These are phyloP conservation scores for Rhodomyrtus psidioides DNA, from an alignment of 441 rosid species.

Conservation along the genomic window DNA sequence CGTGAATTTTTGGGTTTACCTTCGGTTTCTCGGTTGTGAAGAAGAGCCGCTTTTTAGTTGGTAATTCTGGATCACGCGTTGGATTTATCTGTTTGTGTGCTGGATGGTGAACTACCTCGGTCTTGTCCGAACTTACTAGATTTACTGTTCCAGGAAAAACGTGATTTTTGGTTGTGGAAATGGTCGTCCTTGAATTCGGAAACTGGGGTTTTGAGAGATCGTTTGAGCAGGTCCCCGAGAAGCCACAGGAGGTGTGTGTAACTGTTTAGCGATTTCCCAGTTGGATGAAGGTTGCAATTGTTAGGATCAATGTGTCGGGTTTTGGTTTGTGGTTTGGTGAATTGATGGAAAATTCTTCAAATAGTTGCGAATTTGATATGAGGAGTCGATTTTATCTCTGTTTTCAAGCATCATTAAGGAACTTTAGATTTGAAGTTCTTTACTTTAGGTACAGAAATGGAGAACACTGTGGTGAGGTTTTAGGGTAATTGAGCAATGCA, in stretches of 20 bases:
- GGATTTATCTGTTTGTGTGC: background rate
- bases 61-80: background rate
- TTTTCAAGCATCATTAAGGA: background rate
- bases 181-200: background rate
- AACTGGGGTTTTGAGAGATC: background rate
- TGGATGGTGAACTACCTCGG: background rate
- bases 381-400: background rate
- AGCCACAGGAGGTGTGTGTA: background rate
- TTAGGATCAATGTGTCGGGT: background rate
- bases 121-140: background rate
- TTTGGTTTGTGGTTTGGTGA: background rate
- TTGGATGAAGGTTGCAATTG: background rate
- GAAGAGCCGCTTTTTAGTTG: background rate
- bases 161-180: background rate
- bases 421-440: background rate
- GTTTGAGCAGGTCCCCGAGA: background rate
- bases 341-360: background rate
- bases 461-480: background rate
- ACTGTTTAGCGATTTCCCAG: background rate
- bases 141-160: background rate
- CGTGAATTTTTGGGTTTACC: background rate
- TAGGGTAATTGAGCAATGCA: background rate
- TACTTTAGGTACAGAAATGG: background rate
- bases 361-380: background rate
- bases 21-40: background rate